Evolutionary conservation across 2,329 filamentous ascomycete species (phyloP), one percentile per base, ranked within the genome.

Genomic region (Ceratocystiopsis minuta): DNA sequence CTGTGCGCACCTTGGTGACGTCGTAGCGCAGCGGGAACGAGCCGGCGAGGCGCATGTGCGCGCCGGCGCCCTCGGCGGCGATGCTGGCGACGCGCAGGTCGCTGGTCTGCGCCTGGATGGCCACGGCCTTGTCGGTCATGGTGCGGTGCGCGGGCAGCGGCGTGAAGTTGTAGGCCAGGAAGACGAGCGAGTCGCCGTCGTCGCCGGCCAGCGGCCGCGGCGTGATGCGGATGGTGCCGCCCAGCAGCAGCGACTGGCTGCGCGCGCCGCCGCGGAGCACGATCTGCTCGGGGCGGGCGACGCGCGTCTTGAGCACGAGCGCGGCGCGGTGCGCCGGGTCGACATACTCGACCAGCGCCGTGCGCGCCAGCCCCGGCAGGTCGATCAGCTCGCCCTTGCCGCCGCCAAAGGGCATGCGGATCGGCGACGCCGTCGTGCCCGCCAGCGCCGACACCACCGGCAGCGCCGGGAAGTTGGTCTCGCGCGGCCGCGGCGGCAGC

Each of bases 391-490:
- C 92, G 43, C 90, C 90, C 53, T 75, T 80, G 18, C 82, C 80
- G 45, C 75, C 75, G 37, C 87, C 87, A 54, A 90, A 98, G 1
- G 86, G 85, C 16, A 96, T 75, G 24, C 90, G 79, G 50, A 98
- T 96, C 0, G 90, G 90, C 0, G 86, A 93, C 2, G 87, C 90
- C 1, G 90, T 98, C 0, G 90, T 98, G 11, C 92, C 90, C 0
- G 90, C 84, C 3, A 95, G 67, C 5, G 82, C 72, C 1, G 86
- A 94, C 2, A 94, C 80, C 12, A 92, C 61, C 1, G 88, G 88
- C 71, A 96, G 87, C 15, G 75, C 65, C 6, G 88, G 88, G 52
- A 78, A 96, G 40, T 78, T 68, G 3, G 72, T 75, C 52, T 86
- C 84, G 4, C 66, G 63, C 46, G 78, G 83, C 0, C 75, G 65